These are phyloP conservation scores for Entomophthora muscae DNA, from an alignment of 371 early-diverging fungal species.

Conservation along the genomic window DNA sequence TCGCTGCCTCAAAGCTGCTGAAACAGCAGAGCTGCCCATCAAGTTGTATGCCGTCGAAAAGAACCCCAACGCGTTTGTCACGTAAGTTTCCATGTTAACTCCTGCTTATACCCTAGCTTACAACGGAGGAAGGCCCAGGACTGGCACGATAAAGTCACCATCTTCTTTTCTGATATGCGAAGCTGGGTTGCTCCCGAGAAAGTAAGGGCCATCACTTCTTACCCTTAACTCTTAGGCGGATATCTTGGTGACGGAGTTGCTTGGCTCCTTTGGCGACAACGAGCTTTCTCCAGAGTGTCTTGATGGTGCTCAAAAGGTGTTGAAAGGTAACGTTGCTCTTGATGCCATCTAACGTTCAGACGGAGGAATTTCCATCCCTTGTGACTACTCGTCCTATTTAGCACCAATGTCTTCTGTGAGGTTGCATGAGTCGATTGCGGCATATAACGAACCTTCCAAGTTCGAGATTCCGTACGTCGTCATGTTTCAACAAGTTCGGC, in stretches of 20 bases:
- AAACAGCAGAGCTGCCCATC: slow-evolving; percentile 37
- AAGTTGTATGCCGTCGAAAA: slow-evolving; percentile 78
- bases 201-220: too few relatives aligned
- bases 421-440: slow-evolving; percentile 12
- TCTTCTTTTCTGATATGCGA: slow-evolving; percentile 84
- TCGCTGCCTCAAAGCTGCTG: slow-evolving; percentile 62
- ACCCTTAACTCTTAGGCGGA: slow-evolving; percentile 34
- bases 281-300: slow-evolving; percentile 94
- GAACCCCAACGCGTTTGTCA: slow-evolving; percentile 85
- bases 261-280: slow-evolving; percentile 94
- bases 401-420: slow-evolving; percentile 41
- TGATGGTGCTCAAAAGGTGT: slow-evolving; percentile 69
- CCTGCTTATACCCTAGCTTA: too few relatives aligned
- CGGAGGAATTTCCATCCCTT: slow-evolving; percentile 76
- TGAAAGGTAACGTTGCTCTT: slow-evolving; percentile 32
- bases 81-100: too few relatives aligned
- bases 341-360: slow-evolving; percentile 22
- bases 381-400: slow-evolving; percentile 56
- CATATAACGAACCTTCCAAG: slow-evolving; percentile 39
- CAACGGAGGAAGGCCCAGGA: slow-evolving; percentile 44
- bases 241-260: slow-evolving; percentile 75
- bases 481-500: slow-evolving; percentile 54
- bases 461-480: slow-evolving; percentile 88
- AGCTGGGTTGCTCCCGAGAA: slow-evolving; percentile 56
- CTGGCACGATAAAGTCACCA: slow-evolving; percentile 68